A percentile compares a stretch with the other conserved stretches of the same genome.
These are phyloP conservation scores for Aspergillus ostianus DNA, from an alignment of 495 filamentous ascomycete species.

Conservation along the genomic window DNA sequence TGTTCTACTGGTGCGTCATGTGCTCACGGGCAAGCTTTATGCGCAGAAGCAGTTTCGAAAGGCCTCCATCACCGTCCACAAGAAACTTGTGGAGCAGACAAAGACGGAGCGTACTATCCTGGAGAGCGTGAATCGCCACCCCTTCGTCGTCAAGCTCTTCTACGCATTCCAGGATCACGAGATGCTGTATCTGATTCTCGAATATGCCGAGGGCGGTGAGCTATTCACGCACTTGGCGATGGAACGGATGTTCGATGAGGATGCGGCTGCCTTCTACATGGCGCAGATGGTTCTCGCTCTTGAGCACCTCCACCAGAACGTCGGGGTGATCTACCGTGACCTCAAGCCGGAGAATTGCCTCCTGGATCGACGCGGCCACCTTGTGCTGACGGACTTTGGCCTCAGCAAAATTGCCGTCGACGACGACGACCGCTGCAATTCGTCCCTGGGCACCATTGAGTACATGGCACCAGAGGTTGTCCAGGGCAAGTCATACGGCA, in stretches of 20 bases:
- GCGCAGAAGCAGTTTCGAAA: slow-evolving; percentile 99
- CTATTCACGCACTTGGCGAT: slow-evolving; percentile 86
- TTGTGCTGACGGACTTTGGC: slow-evolving; percentile 94
- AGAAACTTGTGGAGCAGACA: slow-evolving; percentile 91
- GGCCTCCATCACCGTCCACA: slow-evolving; percentile 86
- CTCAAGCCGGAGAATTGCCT: slow-evolving; percentile 98
- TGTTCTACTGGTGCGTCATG: slow-evolving; percentile 87
- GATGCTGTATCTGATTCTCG: slow-evolving; percentile 95
- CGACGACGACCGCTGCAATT: slow-evolving; percentile 75
- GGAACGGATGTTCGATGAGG: slow-evolving; percentile 88
- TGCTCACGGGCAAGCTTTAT: slow-evolving; percentile 80
- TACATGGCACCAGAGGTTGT: slow-evolving; percentile 99
- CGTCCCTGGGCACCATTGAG: slow-evolving; percentile 83
- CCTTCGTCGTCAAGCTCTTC: slow-evolving; percentile 95
- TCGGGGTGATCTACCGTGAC: slow-evolving; percentile 94
- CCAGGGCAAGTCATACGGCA: slow-evolving; percentile 75
- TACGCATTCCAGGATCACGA: slow-evolving; percentile 98
- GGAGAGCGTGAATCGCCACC: slow-evolving; percentile 92
- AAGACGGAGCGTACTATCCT: slow-evolving; percentile 93
- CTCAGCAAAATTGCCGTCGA: slow-evolving; percentile 92
- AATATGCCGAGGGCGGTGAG: slow-evolving; percentile 97
- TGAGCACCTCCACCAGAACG: slow-evolving; percentile 83
- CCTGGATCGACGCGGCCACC: slow-evolving; percentile 84
- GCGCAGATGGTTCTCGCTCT: slow-evolving; percentile 94
- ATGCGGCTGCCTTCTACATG: slow-evolving; percentile 93